Conservation (phyloP, 2,329 filamentous ascomycete genomes). For the Xylariaceae sp. region DNA sequence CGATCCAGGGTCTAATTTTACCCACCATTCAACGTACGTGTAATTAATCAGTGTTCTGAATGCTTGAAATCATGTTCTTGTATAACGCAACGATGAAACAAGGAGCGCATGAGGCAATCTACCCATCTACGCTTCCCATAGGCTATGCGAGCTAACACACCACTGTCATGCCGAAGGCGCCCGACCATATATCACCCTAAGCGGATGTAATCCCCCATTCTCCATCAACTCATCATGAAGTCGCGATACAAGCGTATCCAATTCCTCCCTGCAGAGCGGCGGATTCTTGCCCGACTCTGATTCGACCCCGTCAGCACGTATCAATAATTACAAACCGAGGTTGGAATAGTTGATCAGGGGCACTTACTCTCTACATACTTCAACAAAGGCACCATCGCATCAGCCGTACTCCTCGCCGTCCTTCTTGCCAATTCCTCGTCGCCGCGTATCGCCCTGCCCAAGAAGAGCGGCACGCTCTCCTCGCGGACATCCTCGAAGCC, state of each 20-base stretch:
- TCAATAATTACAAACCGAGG: neutral
- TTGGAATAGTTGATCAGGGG: no score
- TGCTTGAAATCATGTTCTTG: no score
- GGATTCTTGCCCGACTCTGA: neutral
- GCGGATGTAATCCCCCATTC: neutral
- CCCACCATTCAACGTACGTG: no score
- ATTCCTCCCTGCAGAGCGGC: neutral
- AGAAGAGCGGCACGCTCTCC: neutral
- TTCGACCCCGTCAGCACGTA: neutral
- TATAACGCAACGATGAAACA: no score
- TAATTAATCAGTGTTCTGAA: no score
- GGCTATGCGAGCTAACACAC: no score
- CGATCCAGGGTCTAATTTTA: no score
- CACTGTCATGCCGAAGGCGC: neutral
- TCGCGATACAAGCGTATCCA: neutral
- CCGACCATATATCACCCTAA: neutral
- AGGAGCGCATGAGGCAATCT: no score
- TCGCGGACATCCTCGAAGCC: neutral
- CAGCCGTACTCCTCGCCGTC: neutral
- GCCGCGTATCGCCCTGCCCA: neutral
- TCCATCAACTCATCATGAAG: neutral
- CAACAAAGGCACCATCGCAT: constrained; percentile 1
- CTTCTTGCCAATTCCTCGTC: neutral
- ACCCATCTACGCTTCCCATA: no score
- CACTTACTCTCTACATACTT: neutral